Conservation (phyloP, 345 rosid species). For the Salix dunnii region DNA sequence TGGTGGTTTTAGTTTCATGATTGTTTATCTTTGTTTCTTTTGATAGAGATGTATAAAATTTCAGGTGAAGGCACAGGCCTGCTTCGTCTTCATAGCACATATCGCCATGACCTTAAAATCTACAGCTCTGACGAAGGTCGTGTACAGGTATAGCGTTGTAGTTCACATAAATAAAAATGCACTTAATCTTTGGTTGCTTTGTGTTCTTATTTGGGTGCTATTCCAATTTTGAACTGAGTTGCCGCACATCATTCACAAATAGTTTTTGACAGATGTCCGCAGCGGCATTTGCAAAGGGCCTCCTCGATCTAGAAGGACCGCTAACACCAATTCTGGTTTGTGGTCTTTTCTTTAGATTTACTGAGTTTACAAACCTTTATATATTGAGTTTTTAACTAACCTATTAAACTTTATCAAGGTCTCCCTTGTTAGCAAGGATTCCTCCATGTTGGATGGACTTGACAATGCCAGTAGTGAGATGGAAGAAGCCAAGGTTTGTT, state of each 20-base stretch:
- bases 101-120: conserved; percentile 97
- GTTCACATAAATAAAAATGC: neutral
- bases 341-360: conserved; percentile 14
- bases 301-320: conserved; percentile 98
- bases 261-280: conserved; percentile 86
- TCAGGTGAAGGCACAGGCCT: conserved; percentile 98
- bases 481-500: conserved; percentile 89
- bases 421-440: conserved; percentile 98
- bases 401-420: conserved; percentile 49
- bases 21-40: conserved; percentile 1
- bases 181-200: conserved; percentile 9
- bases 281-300: conserved; percentile 99
- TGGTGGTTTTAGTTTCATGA: neutral
- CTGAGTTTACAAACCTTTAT: neutral
- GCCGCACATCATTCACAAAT: neutral
- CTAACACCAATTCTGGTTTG: conserved; percentile 96
- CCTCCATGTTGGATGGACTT: conserved; percentile 99
- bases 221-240: conserved; percentile 2
- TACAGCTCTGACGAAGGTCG: conserved; percentile 99
- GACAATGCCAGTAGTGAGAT: conserved; percentile 90
- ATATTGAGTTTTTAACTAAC: conserved; percentile 19
- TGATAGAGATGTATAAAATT: conserved; percentile 20
- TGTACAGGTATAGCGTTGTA: conserved; percentile 65
- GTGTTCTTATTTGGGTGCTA: conserved; percentile 10
- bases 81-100: conserved; percentile 97